A percentile compares a stretch with the other conserved stretches of the same genome.
Evolutionary conservation across 805 yeast species (phyloP).

Genomic region (Kodamaea fukazawae): DNA sequence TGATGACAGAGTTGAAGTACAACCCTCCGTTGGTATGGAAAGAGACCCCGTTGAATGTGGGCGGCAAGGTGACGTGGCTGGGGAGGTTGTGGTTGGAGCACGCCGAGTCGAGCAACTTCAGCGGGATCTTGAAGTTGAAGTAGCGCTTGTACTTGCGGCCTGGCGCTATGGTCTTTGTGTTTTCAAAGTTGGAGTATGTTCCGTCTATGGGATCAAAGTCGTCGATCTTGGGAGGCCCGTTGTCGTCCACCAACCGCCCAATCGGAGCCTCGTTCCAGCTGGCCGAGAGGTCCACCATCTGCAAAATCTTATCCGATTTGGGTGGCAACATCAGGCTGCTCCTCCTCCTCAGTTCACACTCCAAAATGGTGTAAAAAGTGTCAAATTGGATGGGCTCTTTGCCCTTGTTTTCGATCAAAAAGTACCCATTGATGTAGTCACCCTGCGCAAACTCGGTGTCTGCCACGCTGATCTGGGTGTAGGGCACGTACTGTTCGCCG

Average conservation of each 20-base stretch:
- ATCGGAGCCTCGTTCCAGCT: slow-evolving; percentile 43
- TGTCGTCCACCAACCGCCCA: slow-evolving; percentile 29
- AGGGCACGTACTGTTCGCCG: neutral
- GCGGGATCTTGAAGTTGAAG: slow-evolving; percentile 42
- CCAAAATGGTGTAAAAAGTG: slow-evolving; percentile 58
- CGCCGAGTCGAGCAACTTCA: slow-evolving; percentile 35
- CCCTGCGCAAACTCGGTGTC: slow-evolving; percentile 58
- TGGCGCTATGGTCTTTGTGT: slow-evolving; percentile 14
- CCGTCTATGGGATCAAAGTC: slow-evolving; percentile 18
- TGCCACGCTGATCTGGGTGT: slow-evolving; percentile 19
- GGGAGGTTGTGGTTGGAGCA: slow-evolving; percentile 22
- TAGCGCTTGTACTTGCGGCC: slow-evolving; percentile 32
- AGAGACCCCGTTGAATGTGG: slow-evolving; percentile 28
- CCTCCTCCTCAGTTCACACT: slow-evolving; percentile 39
- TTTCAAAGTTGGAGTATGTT: slow-evolving; percentile 17
- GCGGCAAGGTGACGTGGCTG: slow-evolving; percentile 35
- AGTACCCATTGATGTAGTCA: slow-evolving; percentile 62
- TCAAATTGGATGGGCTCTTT: slow-evolving; percentile 50
- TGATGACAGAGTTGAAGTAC: slow-evolving; percentile 28
- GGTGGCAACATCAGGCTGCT: neutral
- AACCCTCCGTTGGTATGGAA: slow-evolving; percentile 11
- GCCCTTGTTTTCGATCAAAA: slow-evolving; percentile 42
- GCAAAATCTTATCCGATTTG: slow-evolving; percentile 8
- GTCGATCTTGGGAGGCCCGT: slow-evolving; percentile 1
- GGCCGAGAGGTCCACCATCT: slow-evolving; percentile 51